Conservation (phyloP, 1,284 basidiomycete genomes). For the Chondrostereum purpureum region DNA sequence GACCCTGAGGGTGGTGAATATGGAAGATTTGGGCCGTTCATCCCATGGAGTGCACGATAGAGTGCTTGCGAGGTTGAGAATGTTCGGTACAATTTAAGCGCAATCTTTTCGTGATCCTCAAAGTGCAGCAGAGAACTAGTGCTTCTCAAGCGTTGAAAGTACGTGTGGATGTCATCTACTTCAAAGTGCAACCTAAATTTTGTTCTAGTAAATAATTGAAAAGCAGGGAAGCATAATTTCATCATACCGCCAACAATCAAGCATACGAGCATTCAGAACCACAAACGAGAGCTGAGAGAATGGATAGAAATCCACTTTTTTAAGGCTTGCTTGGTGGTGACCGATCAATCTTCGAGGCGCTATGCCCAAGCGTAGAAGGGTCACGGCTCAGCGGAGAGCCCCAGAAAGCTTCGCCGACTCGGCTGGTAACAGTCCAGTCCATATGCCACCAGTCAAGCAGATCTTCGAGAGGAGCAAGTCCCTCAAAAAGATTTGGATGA, state of each 20-base stretch:
- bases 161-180: not conserved
- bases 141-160: not conserved
- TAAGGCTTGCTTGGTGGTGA: slow-evolving; percentile 19
- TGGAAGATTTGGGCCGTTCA: too few species aligned
- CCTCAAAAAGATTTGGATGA: slow-evolving; percentile 18
- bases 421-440: slow-evolving; percentile 18
- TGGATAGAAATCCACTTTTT: slow-evolving; percentile 25
- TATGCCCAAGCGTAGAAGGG: slow-evolving; percentile 21
- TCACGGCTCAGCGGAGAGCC: slow-evolving; percentile 15
- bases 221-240: not conserved
- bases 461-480: slow-evolving; percentile 17
- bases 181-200: not conserved
- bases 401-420: slow-evolving; percentile 13
- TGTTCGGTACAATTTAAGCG: not conserved
- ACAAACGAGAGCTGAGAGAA: slow-evolving; percentile 15
- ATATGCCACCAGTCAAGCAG: slow-evolving; percentile 22
- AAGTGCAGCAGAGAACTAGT: not conserved
- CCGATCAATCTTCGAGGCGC: slow-evolving; percentile 17
- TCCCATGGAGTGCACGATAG: too few species aligned
- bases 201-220: not conserved
- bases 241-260: slow-evolving; percentile 23
- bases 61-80: not conserved
- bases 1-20: too few species aligned
- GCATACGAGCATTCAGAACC: slow-evolving; percentile 21
- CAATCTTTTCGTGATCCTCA: not conserved